Percentiles rank a stretch among this genome's conserved stretches.
phyloP scores from a whole-genome alignment of 2,329 filamentous ascomycete genomes.

The Trichoderma simmonsii region DNA sequence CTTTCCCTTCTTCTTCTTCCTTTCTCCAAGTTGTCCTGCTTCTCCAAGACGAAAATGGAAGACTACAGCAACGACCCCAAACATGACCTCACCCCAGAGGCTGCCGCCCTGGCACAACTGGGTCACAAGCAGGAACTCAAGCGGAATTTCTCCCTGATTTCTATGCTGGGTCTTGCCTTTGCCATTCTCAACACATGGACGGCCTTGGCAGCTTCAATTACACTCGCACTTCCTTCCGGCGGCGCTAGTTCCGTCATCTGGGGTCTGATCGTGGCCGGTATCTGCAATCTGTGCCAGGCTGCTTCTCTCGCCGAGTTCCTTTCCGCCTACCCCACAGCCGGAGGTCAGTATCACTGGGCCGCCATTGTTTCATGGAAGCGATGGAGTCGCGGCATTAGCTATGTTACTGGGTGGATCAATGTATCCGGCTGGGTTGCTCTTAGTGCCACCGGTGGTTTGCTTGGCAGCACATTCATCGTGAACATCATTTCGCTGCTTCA shows the following conservation, averaged over 20 bases:
- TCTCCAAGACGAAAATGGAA: constrained; percentile 16
- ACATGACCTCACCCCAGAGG: constrained; percentile 29
- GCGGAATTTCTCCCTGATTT: constrained; percentile 48
- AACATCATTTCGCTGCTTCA: constrained; percentile 62
- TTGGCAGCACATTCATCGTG: constrained; percentile 65
- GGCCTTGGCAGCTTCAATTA: constrained; percentile 46
- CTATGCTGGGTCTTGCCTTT: constrained; percentile 47
- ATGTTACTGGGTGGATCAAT: constrained; percentile 71
- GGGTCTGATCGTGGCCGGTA: constrained; percentile 59
- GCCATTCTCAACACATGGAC: constrained; percentile 52
- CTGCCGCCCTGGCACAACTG: constrained; percentile 41
- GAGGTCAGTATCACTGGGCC: constrained; percentile 70
- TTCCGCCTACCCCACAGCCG: constrained; percentile 58
- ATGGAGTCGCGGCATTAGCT: constrained; percentile 62
- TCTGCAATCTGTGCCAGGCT: constrained; percentile 69
- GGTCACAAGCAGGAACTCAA: constrained; percentile 49
- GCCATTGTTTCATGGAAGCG: constrained; percentile 59
- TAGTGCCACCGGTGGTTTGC: constrained; percentile 64
- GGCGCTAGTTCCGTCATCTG: constrained; percentile 70
- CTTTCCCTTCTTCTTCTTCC: neutral
- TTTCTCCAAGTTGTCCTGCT: neutral
- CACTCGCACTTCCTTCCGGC: constrained; percentile 61
- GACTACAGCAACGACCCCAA: constrained; percentile 8
- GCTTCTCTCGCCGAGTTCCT: constrained; percentile 69
- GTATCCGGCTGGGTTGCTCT: constrained; percentile 69